Conservation (phyloP, 2,329 filamentous ascomycete species). For the Colletotrichum plurivorum region DNA sequence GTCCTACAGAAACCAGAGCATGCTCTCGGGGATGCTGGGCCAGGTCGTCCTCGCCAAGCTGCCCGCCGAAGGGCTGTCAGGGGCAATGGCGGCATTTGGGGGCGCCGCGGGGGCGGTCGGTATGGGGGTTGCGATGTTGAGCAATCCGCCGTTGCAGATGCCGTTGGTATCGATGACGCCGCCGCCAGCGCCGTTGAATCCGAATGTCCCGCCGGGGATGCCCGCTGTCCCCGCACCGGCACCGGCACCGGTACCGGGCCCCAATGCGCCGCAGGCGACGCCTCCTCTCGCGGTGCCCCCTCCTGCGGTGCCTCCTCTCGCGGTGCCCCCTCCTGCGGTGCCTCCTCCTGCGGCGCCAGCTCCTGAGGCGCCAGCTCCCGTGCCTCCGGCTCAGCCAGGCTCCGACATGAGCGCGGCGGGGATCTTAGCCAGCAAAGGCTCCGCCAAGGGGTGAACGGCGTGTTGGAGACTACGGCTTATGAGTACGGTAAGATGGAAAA, state of each 20-base stretch:
- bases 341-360: no score
- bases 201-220: background rate
- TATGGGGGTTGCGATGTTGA: slow-evolving; percentile 21
- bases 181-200: background rate
- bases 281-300: no score
- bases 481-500: no score
- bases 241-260: background rate
- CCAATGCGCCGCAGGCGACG: no score
- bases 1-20: slow-evolving; percentile 27
- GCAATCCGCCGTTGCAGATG: slow-evolving; percentile 39
- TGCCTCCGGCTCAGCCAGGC: no score
- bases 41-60: slow-evolving; percentile 30
- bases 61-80: slow-evolving; percentile 22
- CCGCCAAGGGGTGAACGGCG: no score
- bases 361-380: no score
- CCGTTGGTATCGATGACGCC: background rate
- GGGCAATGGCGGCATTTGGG: slow-evolving; percentile 18
- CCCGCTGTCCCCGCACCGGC: background rate
- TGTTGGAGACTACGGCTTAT: no score
- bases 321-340: no score
- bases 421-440: no score
- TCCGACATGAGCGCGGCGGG: no score
- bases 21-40: slow-evolving; percentile 27
- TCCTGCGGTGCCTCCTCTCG: no score
- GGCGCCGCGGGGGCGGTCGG: slow-evolving; percentile 21